These are phyloP conservation scores for Raphanus hybrid DNA, from an alignment of 441 rosid genomes.

Conservation along the genomic window DNA sequence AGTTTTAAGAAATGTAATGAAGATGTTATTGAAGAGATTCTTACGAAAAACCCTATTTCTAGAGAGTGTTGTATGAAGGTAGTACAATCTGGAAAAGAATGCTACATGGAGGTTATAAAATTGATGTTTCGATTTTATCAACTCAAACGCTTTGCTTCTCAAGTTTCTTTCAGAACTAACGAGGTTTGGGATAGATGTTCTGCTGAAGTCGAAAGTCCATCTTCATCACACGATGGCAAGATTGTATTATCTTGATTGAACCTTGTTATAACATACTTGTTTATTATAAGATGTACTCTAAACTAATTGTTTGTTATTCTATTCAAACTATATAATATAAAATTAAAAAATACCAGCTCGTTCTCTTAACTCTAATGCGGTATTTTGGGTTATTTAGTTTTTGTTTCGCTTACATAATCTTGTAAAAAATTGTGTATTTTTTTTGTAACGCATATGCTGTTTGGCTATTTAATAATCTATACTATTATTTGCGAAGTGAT, in stretches of 20 bases:
- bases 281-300: background rate
- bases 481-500: too few species aligned
- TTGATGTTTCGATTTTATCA: background rate
- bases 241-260: background rate
- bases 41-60: background rate
- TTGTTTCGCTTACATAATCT: too few species aligned
- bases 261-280: background rate
- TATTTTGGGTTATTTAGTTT: too few species aligned
- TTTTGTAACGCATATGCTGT: too few species aligned
- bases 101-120: background rate
- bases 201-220: background rate
- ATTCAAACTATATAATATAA: background rate
- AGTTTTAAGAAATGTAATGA: background rate
- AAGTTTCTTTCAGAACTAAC: background rate
- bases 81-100: background rate
- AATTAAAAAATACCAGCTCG: background rate
- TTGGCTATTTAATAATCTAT: too few species aligned
- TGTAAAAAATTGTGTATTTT: too few species aligned
- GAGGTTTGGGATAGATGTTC: conserved; percentile 9
- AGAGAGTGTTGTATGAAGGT: background rate
- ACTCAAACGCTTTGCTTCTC: conserved; percentile 9
- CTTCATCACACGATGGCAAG: background rate
- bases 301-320: background rate
- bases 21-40: conserved; percentile 2
- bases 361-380: too few species aligned